A percentile compares a stretch with the other conserved stretches of the same genome.
phyloP scores from a whole-genome alignment of 2,329 filamentous ascomycete genomes.

The Proliferodiscus dingleyae region DNA sequence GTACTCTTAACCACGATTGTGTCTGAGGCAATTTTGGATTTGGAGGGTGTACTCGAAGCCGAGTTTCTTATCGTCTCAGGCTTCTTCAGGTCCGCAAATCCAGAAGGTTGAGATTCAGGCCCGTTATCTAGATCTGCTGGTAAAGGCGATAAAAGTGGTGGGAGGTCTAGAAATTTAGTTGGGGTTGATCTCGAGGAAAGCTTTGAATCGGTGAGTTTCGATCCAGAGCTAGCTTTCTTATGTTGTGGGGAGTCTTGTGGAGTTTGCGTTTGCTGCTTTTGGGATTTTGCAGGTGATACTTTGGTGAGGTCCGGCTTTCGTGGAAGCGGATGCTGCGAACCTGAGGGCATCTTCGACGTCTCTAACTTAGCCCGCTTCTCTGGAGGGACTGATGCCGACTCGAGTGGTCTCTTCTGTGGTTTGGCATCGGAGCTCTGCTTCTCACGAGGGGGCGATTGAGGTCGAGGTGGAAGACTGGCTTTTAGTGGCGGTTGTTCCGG shows the following conservation, averaged over 20 bases:
- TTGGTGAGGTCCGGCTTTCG: constrained; percentile 19
- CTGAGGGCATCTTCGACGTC: constrained; percentile 9
- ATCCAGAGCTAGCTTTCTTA: constrained; percentile 9
- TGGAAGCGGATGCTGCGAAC: constrained; percentile 10
- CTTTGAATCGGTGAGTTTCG: constrained; percentile 14
- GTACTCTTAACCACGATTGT: constrained; percentile 19
- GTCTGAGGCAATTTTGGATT: constrained; percentile 14
- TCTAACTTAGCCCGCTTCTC: constrained; percentile 29
- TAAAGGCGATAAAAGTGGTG: constrained; percentile 23
- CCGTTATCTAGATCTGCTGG: constrained; percentile 22
- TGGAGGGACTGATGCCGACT: constrained; percentile 19
- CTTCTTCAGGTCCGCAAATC: constrained; percentile 9
- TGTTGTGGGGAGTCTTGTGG: constrained; percentile 11
- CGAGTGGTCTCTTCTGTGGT: constrained; percentile 25
- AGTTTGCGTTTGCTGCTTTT: constrained; percentile 11
- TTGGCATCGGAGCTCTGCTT: constrained; percentile 13
- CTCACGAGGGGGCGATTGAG: constrained; percentile 20
- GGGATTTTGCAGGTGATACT: constrained; percentile 14
- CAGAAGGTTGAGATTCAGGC: constrained; percentile 5
- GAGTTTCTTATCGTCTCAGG: constrained; percentile 10
- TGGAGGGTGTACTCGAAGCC: constrained; percentile 19
- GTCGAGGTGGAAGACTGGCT: constrained; percentile 26
- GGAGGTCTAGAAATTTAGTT: constrained; percentile 19
- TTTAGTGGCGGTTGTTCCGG: constrained; percentile 14
- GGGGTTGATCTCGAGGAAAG: constrained; percentile 6